phyloP scores from a whole-genome alignment of 306 rosid species.

The Dalbergia cochinchinensis region DNA sequence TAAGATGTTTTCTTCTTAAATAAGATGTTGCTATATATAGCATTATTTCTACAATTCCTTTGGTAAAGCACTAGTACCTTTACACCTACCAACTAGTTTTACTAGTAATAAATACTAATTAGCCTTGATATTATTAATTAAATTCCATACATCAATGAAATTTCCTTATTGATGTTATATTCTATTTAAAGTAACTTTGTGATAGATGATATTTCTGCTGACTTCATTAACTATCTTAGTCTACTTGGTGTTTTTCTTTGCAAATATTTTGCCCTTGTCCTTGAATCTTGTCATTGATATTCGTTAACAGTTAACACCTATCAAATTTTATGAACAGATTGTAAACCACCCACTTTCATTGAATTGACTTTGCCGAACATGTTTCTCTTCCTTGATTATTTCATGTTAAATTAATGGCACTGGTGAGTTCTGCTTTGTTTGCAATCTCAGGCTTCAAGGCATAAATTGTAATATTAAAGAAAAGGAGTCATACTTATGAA shows the following conservation, averaged over 20 bases:
- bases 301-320: neutral
- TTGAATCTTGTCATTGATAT: conserved; percentile 18
- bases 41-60: conserved; percentile 19
- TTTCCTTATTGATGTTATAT: conserved; percentile 13
- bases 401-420: conserved; percentile 20
- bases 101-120: conserved; percentile 16
- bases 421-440: conserved; percentile 29
- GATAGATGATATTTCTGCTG: conserved; percentile 23
- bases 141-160: conserved; percentile 23
- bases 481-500: conserved; percentile 14
- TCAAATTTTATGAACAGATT: conserved; percentile 21
- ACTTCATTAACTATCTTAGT: conserved; percentile 12
- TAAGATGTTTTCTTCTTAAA: neutral
- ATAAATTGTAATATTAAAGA: conserved; percentile 32
- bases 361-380: conserved; percentile 9
- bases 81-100: neutral
- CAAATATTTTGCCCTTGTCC: neutral
- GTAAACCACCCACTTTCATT: neutral
- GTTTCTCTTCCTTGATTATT: conserved; percentile 15
- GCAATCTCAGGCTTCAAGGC: conserved; percentile 10
- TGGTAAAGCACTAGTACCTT: neutral
- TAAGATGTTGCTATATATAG: conserved; percentile 9
- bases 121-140: neutral
- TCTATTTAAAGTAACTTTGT: conserved; percentile 1
- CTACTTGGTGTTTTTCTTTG: conserved; percentile 12